A percentile compares a stretch with the other conserved stretches of the same genome.
Conservation (phyloP, 176 grass and related monocot genomes). For the Musa troglodytarum region DNA sequence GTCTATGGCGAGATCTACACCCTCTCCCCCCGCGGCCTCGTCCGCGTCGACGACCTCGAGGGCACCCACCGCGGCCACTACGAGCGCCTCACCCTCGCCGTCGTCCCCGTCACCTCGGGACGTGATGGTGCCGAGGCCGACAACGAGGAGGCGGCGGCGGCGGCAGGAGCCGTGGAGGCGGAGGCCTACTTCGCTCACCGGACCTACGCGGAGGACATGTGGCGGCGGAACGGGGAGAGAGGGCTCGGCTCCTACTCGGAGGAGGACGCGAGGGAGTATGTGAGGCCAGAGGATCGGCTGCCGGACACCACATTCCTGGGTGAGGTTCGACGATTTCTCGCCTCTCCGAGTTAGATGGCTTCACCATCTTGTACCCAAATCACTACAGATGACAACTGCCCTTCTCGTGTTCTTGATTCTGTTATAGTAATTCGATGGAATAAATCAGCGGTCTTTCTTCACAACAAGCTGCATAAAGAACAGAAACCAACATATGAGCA, state of each 20-base stretch:
- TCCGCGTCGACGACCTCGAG: slow-evolving; percentile 31
- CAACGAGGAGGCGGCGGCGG: neutral
- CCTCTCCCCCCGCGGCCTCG: slow-evolving; percentile 7
- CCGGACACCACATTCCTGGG: slow-evolving; percentile 29
- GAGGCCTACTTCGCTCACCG: slow-evolving; percentile 69
- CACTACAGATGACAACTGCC: neutral
- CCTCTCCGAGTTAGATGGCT: neutral
- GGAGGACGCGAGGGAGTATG: slow-evolving; percentile 37
- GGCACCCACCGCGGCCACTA: slow-evolving; percentile 51
- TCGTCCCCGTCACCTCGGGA: slow-evolving; percentile 5
- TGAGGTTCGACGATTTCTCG: slow-evolving; percentile 36
- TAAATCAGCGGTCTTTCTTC: too few species aligned
- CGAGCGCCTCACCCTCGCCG: slow-evolving; percentile 41
- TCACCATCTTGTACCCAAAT: neutral
- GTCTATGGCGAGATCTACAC: slow-evolving; percentile 43
- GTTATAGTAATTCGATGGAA: too few species aligned
- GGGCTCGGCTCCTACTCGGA: slow-evolving; percentile 36
- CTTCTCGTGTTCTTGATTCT: too few species aligned
- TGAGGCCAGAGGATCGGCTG: slow-evolving; percentile 28
- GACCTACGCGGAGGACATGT: slow-evolving; percentile 56
- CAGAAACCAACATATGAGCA: too few species aligned
- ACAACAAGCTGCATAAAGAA: too few species aligned
- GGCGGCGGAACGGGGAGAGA: slow-evolving; percentile 47
- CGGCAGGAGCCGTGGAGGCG: slow-evolving; percentile 15
- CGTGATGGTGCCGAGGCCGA: neutral